Evolutionary conservation across 75 land plant genomes (phyloP).

Genomic region (Azolla pinnata): DNA sequence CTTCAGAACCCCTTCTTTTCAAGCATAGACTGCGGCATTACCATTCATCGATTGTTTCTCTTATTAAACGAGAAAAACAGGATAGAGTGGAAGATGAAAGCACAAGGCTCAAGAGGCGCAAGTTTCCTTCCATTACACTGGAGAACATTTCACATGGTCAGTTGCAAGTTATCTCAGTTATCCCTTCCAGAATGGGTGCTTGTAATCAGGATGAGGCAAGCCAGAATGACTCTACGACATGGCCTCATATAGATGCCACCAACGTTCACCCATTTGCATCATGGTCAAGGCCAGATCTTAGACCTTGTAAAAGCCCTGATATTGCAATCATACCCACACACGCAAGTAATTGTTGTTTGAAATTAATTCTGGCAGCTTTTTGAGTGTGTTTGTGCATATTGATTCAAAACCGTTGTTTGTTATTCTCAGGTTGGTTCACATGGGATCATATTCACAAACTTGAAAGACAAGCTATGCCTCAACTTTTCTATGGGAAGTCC

Average conservation of each 20-base stretch:
- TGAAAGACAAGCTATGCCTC: slow-evolving; percentile 29
- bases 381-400: no score
- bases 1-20: slow-evolving; percentile 12
- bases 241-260: background rate
- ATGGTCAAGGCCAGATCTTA: slow-evolving; percentile 4
- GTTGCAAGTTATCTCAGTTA: slow-evolving; percentile 54
- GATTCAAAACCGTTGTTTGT: no score
- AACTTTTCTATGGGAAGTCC: slow-evolving; percentile 30
- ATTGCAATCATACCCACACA: background rate
- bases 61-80: slow-evolving; percentile 18
- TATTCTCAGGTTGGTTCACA: slow-evolving; percentile 28
- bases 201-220: background rate
- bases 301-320: background rate
- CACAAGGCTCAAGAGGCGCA: slow-evolving; percentile 9
- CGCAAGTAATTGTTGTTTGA: background rate
- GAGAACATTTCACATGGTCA: slow-evolving; percentile 95
- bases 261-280: background rate
- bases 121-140: slow-evolving; percentile 14
- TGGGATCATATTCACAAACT: slow-evolving; percentile 28
- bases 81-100: slow-evolving; percentile 4
- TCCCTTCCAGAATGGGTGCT: slow-evolving; percentile 10
- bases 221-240: background rate
- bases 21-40: slow-evolving; percentile 24
- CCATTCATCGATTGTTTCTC: slow-evolving; percentile 19
- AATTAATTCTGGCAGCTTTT: background rate